Conservation (phyloP, 2,329 filamentous ascomycete genomes). For the Apiospora sp. region DNA sequence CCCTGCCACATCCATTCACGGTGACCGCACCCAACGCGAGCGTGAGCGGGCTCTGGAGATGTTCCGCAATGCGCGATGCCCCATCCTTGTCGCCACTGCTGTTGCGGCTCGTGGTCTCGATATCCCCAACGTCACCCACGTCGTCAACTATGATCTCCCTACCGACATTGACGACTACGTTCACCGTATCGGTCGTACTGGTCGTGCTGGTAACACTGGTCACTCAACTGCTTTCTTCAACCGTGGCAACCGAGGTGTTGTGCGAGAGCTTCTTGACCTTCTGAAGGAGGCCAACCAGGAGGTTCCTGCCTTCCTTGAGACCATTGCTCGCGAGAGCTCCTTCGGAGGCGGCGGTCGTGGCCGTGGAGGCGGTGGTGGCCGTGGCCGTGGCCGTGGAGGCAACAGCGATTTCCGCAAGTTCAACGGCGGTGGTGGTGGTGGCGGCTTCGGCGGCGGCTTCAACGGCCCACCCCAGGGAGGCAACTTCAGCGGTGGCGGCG, state of each 20-base stretch:
- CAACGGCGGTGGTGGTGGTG: slow-evolving; percentile 62
- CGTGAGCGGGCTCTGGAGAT: slow-evolving; percentile 97
- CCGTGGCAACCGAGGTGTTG: slow-evolving; percentile 97
- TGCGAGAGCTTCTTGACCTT: slow-evolving; percentile 95
- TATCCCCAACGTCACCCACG: slow-evolving; percentile 96
- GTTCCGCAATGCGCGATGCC: slow-evolving; percentile 95
- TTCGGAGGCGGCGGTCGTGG: slow-evolving; percentile 74
- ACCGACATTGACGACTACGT: slow-evolving; percentile 99
- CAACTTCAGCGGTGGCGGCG: slow-evolving; percentile 51
- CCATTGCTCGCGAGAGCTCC: slow-evolving; percentile 92
- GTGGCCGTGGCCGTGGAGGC: slow-evolving; percentile 74
- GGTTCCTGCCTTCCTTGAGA: slow-evolving; percentile 92
- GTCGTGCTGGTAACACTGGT: slow-evolving; percentile 99
- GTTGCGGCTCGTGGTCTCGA: slow-evolving; percentile 91
- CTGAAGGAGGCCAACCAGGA: slow-evolving; percentile 99
- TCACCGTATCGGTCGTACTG: slow-evolving; percentile 99
- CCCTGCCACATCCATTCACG: slow-evolving; percentile 97
- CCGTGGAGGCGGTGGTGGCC: slow-evolving; percentile 70
- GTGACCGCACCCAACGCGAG: slow-evolving; percentile 97
- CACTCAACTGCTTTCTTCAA: slow-evolving; percentile 99
- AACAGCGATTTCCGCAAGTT: slow-evolving; percentile 93
- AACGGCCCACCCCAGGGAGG: slow-evolving; percentile 50
- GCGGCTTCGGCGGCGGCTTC: slow-evolving; percentile 53
- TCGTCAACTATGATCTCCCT: slow-evolving; percentile 99
- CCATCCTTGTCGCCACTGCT: slow-evolving; percentile 95